A percentile compares a stretch with the other conserved stretches of the same genome.
Evolutionary conservation across 2,329 filamentous ascomycete species (phyloP).

Genomic region (Blumeriella jaapii): DNA sequence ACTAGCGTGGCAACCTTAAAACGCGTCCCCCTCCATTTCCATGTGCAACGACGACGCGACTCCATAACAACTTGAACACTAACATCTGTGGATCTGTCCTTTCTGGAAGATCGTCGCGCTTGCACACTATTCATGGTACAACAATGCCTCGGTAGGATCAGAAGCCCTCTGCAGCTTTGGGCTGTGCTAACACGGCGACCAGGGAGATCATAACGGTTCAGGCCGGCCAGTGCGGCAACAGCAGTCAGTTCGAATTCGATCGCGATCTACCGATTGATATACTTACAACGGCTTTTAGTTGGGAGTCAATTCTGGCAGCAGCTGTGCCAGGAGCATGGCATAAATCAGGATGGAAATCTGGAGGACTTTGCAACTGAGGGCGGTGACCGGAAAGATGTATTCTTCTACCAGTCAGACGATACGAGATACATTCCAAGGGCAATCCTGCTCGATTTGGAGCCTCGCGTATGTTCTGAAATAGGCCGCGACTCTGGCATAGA

Average conservation of each 20-base stretch:
- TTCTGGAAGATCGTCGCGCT: too few relatives aligned
- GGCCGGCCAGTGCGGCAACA: constrained; percentile 98
- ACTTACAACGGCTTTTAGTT: too few relatives aligned
- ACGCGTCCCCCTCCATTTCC: too few relatives aligned
- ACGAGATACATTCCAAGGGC: constrained; percentile 95
- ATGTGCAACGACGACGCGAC: too few relatives aligned
- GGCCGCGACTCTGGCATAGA: too few relatives aligned
- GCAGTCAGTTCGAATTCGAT: constrained; percentile 56
- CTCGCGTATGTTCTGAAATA: constrained; percentile 46
- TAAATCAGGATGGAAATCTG: constrained; percentile 92
- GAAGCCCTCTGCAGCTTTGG: not conserved
- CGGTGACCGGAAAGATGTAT: constrained; percentile 95
- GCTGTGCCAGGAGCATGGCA: constrained; percentile 94
- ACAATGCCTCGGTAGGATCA: constrained; percentile 27
- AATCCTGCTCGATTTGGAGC: constrained; percentile 90
- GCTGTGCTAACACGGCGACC: constrained; percentile 7
- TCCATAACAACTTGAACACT: too few relatives aligned
- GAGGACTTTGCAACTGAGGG: constrained; percentile 97
- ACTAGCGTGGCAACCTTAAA: too few relatives aligned
- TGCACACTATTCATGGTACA: constrained; percentile 17
- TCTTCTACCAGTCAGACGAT: constrained; percentile 99
- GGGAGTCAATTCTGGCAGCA: constrained; percentile 99
- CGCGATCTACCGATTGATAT: not conserved
- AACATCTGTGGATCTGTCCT: too few relatives aligned
- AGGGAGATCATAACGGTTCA: constrained; percentile 99